These are phyloP conservation scores for Begonia masoniana DNA, from an alignment of 306 rosid genomes.

Conservation along the genomic window DNA sequence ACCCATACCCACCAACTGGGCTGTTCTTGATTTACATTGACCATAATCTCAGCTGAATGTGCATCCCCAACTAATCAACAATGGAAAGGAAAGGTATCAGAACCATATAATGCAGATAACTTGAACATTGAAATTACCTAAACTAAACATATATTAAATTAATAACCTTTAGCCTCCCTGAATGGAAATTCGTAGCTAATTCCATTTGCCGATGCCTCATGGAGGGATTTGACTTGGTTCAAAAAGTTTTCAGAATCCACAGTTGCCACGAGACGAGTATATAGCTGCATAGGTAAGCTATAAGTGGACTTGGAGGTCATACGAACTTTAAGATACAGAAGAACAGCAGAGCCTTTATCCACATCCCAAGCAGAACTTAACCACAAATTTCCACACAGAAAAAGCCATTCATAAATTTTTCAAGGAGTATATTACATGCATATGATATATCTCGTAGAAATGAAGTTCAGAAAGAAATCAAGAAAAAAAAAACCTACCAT, in stretches of 20 bases:
- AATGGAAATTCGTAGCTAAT: constrained; percentile 66
- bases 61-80: constrained; percentile 39
- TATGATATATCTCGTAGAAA: too few species aligned
- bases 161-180: constrained; percentile 64
- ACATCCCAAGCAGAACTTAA: too few species aligned
- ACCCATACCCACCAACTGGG: constrained; percentile 99
- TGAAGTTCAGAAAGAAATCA: too few species aligned
- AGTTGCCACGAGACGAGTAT: constrained; percentile 47
- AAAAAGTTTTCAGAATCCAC: constrained; percentile 68
- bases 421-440: too few species aligned
- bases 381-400: too few species aligned
- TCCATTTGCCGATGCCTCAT: constrained; percentile 28
- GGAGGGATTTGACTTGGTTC: constrained; percentile 40
- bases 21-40: constrained; percentile 50
- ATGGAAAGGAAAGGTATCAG: constrained; percentile 1
- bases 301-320: neutral
- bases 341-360: neutral
- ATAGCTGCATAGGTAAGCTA: constrained; percentile 31
- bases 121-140: neutral
- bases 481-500: too few species aligned
- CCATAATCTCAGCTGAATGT: constrained; percentile 57
- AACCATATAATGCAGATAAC: neutral
- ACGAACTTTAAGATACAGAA: neutral
- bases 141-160: neutral
- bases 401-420: too few species aligned